Evolutionary conservation across 1,284 basidiomycete genomes (phyloP).

Genomic region (Boletus semigastroideus): DNA sequence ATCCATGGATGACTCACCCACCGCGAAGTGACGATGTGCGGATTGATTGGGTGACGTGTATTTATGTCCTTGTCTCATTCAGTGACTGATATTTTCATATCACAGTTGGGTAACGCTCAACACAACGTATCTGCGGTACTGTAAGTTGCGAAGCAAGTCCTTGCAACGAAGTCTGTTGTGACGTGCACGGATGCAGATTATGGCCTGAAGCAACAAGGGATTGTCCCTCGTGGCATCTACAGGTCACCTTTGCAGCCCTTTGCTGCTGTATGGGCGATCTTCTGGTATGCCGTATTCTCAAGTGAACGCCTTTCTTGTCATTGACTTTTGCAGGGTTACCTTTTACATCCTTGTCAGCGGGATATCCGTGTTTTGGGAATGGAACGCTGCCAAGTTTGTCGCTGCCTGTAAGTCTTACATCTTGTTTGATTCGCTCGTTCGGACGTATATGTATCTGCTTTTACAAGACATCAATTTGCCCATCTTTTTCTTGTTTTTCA

Average conservation of each 20-base stretch:
- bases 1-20: background rate
- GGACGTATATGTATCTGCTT: constrained; percentile 1
- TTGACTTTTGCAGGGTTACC: constrained; percentile 27
- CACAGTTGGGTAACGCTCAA: constrained; percentile 45
- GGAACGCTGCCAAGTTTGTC: constrained; percentile 40
- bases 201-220: constrained; percentile 57
- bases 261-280: constrained; percentile 30
- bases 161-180: constrained; percentile 13
- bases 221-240: constrained; percentile 38
- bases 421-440: background rate
- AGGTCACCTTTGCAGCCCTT: constrained; percentile 30
- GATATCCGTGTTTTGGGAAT: constrained; percentile 46
- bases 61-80: background rate
- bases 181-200: constrained; percentile 38
- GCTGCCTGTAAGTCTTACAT: constrained; percentile 38
- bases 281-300: constrained; percentile 21
- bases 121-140: constrained; percentile 52
- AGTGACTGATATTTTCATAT: background rate
- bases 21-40: constrained; percentile 44
- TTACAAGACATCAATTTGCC: constrained; percentile 26
- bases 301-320: background rate
- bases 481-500: constrained; percentile 20
- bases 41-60: constrained; percentile 40
- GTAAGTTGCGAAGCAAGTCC: constrained; percentile 13
- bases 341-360: constrained; percentile 44